A percentile compares a stretch with the other conserved stretches of the same genome.
These are phyloP conservation scores for Hypomyces perniciosus DNA, from an alignment of 2,329 filamentous ascomycete species.

Conservation along the genomic window DNA sequence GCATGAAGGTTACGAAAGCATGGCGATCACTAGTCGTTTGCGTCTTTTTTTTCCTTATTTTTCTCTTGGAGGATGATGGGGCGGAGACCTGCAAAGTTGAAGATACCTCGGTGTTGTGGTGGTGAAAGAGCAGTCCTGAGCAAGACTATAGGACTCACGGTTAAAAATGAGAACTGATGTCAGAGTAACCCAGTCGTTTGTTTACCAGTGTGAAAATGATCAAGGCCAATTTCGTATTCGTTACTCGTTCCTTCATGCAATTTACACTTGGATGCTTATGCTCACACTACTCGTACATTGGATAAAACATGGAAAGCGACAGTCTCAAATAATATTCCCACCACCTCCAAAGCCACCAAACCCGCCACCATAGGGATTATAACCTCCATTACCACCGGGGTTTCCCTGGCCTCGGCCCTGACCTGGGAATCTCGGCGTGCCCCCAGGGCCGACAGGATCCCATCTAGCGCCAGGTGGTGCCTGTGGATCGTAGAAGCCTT, in stretches of 20 bases:
- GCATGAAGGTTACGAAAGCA: slow-evolving; percentile 7
- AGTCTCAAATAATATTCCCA: not conserved
- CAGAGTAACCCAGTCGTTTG: too few species aligned
- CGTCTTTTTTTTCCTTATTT: not conserved
- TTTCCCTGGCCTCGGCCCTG: slow-evolving; percentile 28
- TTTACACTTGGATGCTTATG: too few species aligned
- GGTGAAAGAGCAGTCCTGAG: not conserved
- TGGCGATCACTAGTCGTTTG: not conserved
- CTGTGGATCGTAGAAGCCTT: slow-evolving; percentile 50
- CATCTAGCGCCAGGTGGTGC: slow-evolving; percentile 85
- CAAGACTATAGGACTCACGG: not conserved
- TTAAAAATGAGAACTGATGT: too few species aligned
- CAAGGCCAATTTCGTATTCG: not conserved
- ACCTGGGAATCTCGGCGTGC: slow-evolving; percentile 41
- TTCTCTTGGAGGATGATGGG: not conserved
- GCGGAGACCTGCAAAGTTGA: not conserved
- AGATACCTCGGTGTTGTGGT: slow-evolving; percentile 7
- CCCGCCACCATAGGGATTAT: slow-evolving; percentile 32
- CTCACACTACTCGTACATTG: too few species aligned
- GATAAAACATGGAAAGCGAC: not conserved
- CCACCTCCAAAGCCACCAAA: slow-evolving; percentile 27
- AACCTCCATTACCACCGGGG: slow-evolving; percentile 20
- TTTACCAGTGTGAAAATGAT: too few species aligned
- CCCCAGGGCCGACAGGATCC: slow-evolving; percentile 75
- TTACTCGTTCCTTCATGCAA: not conserved